A percentile compares a stretch with the other conserved stretches of the same genome.
phyloP scores from a whole-genome alignment of 306 rosid species.

The Dalbergia cochinchinensis region DNA sequence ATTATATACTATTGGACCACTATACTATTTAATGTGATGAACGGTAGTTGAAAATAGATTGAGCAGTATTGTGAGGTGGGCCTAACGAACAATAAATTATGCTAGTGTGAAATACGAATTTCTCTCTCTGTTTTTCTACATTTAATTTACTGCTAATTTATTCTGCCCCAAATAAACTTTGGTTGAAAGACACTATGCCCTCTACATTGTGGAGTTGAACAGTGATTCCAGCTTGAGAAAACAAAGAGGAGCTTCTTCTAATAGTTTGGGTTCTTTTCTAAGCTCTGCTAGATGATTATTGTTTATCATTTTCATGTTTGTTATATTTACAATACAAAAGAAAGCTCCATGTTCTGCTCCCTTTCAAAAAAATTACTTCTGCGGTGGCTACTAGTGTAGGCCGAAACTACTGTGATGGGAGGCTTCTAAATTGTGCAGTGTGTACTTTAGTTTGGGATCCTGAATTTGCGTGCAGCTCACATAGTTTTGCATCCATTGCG shows the following conservation, averaged over 20 bases:
- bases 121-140: neutral
- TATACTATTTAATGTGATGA: conserved; percentile 45
- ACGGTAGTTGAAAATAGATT: conserved; percentile 39
- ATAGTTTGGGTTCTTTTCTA: neutral
- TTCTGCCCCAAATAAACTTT: neutral
- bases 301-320: neutral
- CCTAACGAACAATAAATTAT: conserved; percentile 17
- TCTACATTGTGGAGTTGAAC: neutral
- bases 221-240: neutral
- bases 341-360: neutral
- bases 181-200: conserved; percentile 6
- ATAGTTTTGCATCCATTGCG: conserved; percentile 10
- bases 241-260: neutral
- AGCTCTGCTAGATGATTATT: neutral
- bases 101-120: conserved; percentile 31
- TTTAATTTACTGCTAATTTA: conserved; percentile 11
- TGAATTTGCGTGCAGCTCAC: conserved; percentile 42
- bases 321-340: too few relatives aligned
- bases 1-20: conserved; percentile 42
- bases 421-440: neutral
- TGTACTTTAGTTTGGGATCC: conserved; percentile 18
- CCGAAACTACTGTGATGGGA: conserved; percentile 17
- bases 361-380: neutral
- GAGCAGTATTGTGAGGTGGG: conserved; percentile 16
- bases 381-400: conserved; percentile 39